Conservation (phyloP, 2,329 filamentous ascomycete genomes). For the Byssoonygena ceratinophila region DNA sequence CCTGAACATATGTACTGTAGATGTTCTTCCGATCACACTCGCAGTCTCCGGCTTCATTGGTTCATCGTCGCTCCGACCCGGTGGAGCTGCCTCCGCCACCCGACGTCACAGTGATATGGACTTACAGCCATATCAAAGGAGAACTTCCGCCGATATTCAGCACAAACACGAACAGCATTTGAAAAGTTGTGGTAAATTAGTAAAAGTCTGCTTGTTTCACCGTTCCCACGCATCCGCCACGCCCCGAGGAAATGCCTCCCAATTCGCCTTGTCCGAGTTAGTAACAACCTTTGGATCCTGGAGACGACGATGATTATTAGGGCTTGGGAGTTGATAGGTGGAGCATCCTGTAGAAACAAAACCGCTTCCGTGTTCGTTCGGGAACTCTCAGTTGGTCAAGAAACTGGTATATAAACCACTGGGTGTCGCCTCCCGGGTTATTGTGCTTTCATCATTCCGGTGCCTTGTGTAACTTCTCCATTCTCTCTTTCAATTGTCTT, state of each 20-base stretch:
- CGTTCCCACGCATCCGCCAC: background rate
- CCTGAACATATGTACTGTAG: background rate
- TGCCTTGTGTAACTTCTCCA: background rate
- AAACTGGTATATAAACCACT: constrained; percentile 5
- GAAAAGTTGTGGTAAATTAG: constrained; percentile 1
- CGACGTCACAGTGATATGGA: background rate
- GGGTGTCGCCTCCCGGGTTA: background rate
- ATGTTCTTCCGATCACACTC: background rate
- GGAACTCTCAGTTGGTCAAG: background rate
- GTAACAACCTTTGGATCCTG: constrained; percentile 9
- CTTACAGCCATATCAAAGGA: background rate
- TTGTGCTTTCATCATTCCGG: background rate
- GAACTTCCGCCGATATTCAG: background rate
- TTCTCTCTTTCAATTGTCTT: background rate
- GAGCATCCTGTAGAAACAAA: constrained; percentile 1
- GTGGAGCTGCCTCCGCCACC: constrained; percentile 5
- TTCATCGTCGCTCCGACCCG: background rate
- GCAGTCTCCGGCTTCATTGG: background rate
- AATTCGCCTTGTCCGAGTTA: background rate
- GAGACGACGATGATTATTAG: constrained; percentile 11
- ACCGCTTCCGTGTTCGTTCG: background rate
- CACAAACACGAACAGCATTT: background rate
- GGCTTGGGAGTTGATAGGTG: constrained; percentile 6
- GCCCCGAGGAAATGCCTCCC: background rate
- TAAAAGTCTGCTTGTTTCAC: constrained; percentile 5